phyloP scores from a whole-genome alignment of 2,329 filamentous ascomycete genomes.

The Xylaria multiplex region DNA sequence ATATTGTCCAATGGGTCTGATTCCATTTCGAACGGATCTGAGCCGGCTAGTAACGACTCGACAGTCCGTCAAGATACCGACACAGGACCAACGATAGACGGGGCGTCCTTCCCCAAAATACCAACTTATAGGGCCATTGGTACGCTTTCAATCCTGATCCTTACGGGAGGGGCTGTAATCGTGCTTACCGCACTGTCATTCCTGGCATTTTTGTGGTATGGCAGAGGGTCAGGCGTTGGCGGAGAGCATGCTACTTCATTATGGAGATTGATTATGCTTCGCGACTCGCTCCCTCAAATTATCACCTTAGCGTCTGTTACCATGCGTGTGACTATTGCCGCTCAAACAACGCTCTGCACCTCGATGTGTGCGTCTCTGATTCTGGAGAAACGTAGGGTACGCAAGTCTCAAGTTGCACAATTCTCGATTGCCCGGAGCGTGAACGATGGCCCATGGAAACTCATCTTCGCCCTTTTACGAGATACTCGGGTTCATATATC shows the following conservation, averaged over 20 bases:
- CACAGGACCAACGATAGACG: no score
- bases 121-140: not conserved
- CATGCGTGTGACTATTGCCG: conserved; percentile 4
- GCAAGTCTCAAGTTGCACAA: not conserved
- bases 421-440: conserved; percentile 8
- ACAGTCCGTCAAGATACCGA: no score
- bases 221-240: not conserved
- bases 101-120: no score
- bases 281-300: not conserved
- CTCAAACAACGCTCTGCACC: conserved; percentile 6
- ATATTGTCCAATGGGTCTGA: no score
- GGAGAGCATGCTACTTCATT: not conserved
- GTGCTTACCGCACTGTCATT: not conserved
- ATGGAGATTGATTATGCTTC: conserved; percentile 17
- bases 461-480: not conserved
- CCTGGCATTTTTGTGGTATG: conserved; percentile 10
- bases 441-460: not conserved
- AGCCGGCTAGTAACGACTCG: no score
- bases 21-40: no score
- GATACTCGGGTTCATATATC: not conserved
- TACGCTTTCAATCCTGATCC: not conserved
- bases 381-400: conserved; percentile 1
- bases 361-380: conserved; percentile 6
- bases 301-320: conserved; percentile 6
- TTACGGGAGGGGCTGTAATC: not conserved